Base-by-base conservation (phyloP, 257 asterid species). In the Agastache rugosa region DNA sequence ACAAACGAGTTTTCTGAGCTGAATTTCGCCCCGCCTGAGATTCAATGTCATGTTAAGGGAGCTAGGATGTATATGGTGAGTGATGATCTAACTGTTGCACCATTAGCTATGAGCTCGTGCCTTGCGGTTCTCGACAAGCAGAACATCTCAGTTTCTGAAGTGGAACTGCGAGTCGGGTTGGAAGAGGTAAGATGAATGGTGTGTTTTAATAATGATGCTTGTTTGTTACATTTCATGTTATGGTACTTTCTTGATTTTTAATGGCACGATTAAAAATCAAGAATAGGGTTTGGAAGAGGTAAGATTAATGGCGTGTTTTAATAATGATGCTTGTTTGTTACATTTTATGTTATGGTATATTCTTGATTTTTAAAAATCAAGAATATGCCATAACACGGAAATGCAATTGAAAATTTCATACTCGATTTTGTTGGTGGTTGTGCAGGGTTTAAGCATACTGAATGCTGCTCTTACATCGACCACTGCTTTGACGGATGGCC, bases 401-500 rank as follows among this genome's bases (percentile, higher is more conserved):
- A 2, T 3, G 34, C 4, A 29, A 29, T 29, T 29, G 34, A 29
- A 29, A 29, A 2, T n/a, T n/a, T n/a, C n/a, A n/a, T 29, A 2
- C 34, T 29, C 34, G 4, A 29, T 29, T 70, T 63, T 41, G n/a
- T n/a, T n/a, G n/a, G n/a, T n/a, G n/a, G n/a, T n/a, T n/a, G 8
- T 73, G 69, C 72, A 73, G 83, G 73, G 34, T 29, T 53, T 63
- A 11, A 62, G 74, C 34, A 75, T 79, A 53, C 11, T 80, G 69
- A 75, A 39, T 20, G 78, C 84, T 11, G 54, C 78, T n/a, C n/a
- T n/a, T n/a, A n/a, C n/a, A n/a, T n/a, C 81, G 17, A 65, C 55
- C 7, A 9, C 34, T 51, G 84, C 76, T 16, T 39, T 80, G 35
- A 69, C 77, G 5, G 62, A 68, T 44, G 77, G 69, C 59, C 75